Evolutionary conservation across 83 land plant genomes (phyloP).

Genomic region (Picea abies): DNA sequence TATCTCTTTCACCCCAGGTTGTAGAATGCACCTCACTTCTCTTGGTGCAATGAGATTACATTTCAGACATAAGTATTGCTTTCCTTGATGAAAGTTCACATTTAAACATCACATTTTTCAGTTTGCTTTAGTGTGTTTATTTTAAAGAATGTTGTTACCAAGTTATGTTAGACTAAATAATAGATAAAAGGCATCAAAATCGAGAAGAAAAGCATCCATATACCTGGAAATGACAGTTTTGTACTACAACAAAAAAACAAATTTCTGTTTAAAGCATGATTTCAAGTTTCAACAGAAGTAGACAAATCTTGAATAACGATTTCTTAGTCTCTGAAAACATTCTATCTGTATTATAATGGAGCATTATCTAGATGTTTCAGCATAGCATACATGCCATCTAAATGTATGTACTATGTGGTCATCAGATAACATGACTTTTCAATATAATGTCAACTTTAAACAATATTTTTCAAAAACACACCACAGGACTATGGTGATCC

Average conservation of each 20-base stretch:
- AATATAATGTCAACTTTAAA: not conserved
- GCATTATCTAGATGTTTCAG: slow-evolving; percentile 4
- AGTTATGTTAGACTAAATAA: not conserved
- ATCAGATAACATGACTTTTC: not conserved
- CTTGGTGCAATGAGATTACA: not conserved
- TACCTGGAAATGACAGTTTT: not conserved
- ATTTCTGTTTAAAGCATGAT: not conserved
- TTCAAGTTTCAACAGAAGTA: not conserved
- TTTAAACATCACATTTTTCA: not conserved
- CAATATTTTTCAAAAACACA: not conserved
- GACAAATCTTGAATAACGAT: not conserved
- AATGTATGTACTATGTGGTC: not conserved
- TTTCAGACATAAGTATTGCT: not conserved
- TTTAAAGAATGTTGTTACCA: not conserved
- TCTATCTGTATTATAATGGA: not conserved
- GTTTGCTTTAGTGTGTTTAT: not conserved
- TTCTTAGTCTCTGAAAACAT: not conserved
- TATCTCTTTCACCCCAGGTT: too few relatives aligned
- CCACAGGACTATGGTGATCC: not conserved
- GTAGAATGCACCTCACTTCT: too few relatives aligned
- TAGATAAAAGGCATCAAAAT: not conserved
- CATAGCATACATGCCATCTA: not conserved
- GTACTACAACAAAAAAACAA: not conserved
- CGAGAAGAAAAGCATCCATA: not conserved
- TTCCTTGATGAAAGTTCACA: not conserved